Conservation (phyloP, 805 yeast genomes). For the Lipomyces mesembrius region DNA sequence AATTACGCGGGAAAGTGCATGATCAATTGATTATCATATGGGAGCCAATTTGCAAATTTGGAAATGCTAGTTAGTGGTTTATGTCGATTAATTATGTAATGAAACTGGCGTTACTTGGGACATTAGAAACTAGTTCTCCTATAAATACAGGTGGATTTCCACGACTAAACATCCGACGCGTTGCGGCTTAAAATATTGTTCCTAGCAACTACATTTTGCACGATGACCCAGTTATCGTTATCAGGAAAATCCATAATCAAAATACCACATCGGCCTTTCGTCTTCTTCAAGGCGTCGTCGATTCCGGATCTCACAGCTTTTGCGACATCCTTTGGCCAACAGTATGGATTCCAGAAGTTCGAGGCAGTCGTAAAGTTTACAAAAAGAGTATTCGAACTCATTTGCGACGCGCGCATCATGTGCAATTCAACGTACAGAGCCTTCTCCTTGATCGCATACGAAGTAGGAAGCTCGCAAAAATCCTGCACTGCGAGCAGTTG, state of each 20-base stretch:
- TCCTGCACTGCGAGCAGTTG: conserved; percentile 65
- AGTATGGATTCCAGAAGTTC: conserved; percentile 67
- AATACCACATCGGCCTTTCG: conserved; percentile 56
- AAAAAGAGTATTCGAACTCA: conserved; percentile 60
- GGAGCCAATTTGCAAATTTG: background rate
- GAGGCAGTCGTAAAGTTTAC: conserved; percentile 76
- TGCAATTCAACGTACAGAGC: conserved; percentile 60
- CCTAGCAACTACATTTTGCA: conserved; percentile 53
- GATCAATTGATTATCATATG: background rate
- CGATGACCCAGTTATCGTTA: conserved; percentile 61
- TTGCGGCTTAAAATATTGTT: conserved; percentile 10
- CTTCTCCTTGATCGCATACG: conserved; percentile 61
- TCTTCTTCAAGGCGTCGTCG: conserved; percentile 16
- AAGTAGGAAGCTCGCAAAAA: conserved; percentile 64
- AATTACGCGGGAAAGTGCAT: background rate
- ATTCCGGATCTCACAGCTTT: conserved; percentile 49
- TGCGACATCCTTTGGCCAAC: conserved; percentile 77
- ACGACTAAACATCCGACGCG: background rate
- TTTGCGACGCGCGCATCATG: conserved; percentile 55
- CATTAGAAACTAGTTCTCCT: background rate
- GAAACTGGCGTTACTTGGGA: background rate
- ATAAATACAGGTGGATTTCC: too few relatives aligned
- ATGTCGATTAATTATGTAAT: background rate
- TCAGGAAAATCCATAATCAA: conserved; percentile 72
- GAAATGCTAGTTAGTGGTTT: background rate